Conservation (phyloP, 2,329 filamentous ascomycete genomes). For the Fusarium ramigenum region DNA sequence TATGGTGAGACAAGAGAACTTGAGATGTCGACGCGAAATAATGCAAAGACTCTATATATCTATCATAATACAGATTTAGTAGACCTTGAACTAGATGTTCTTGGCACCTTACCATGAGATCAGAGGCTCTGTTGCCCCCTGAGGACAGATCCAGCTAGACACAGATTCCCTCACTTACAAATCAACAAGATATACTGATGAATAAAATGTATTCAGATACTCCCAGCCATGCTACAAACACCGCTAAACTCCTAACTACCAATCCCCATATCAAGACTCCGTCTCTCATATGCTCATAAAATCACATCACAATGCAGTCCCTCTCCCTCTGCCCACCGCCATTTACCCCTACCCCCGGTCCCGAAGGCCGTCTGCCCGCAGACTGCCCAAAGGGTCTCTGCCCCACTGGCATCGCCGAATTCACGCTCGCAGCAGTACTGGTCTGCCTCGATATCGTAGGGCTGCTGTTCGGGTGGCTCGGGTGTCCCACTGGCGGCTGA, state of each 20-base stretch:
- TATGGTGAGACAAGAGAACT: neutral
- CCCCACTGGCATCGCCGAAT: constrained; percentile 13
- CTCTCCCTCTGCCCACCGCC: constrained; percentile 20
- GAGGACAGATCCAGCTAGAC: neutral
- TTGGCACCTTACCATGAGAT: neutral
- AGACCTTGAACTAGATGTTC: neutral
- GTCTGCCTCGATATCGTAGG: constrained; percentile 34
- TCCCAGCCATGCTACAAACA: neutral
- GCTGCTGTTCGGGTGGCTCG: constrained; percentile 56
- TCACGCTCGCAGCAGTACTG: constrained; percentile 26
- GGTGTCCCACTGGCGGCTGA: constrained; percentile 61
- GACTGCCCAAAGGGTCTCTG: constrained; percentile 30
- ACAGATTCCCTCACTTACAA: no score
- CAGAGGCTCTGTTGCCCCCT: neutral
- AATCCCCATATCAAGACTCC: neutral
- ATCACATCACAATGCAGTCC: constrained; percentile 33
- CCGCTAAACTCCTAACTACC: neutral
- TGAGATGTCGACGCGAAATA: neutral
- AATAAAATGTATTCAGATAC: neutral
- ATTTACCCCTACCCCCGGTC: constrained; percentile 24
- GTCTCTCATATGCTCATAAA: constrained; percentile 1
- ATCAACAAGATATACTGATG: neutral
- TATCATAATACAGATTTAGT: neutral
- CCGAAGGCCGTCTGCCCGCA: constrained; percentile 39
- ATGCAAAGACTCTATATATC: no score